Conservation (phyloP, 2,329 filamentous ascomycete species). For the Colletotrichum caudatum region DNA sequence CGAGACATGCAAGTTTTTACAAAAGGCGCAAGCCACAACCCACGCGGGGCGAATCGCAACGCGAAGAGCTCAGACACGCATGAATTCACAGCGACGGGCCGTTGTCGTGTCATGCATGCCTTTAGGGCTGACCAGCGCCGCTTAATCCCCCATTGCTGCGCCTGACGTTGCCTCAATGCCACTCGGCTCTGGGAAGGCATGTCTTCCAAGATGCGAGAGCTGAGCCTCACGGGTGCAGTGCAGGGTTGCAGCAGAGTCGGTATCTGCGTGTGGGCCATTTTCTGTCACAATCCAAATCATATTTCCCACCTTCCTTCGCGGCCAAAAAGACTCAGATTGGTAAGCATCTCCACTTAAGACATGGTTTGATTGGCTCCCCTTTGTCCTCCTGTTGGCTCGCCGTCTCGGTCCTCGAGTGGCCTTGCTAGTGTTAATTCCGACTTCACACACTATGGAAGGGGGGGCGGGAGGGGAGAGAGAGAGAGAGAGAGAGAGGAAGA, state of each 20-base stretch:
- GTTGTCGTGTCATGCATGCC: background rate
- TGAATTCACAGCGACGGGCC: background rate
- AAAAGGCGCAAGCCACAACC: background rate
- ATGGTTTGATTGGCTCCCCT: background rate
- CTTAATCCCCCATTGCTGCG: background rate
- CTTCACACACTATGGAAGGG: background rate
- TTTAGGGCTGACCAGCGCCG: background rate
- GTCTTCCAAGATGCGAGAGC: background rate
- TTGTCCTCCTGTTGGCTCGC: background rate
- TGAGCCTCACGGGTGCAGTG: background rate
- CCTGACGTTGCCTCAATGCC: background rate
- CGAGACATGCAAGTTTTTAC: background rate
- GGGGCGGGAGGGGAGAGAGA: too few relatives aligned
- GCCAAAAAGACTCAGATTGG: background rate
- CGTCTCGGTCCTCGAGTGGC: background rate
- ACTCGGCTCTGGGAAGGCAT: background rate
- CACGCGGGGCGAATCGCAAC: too few relatives aligned
- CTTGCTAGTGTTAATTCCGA: background rate
- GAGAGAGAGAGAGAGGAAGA: too few relatives aligned
- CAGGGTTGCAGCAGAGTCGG: constrained; percentile 1
- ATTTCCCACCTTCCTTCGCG: background rate
- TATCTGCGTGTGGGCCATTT: background rate
- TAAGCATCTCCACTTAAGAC: background rate
- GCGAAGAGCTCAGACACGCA: background rate
- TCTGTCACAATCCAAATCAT: background rate